Conservation (phyloP, 169 alveolate species). For the Eimeria sp. region DNA sequence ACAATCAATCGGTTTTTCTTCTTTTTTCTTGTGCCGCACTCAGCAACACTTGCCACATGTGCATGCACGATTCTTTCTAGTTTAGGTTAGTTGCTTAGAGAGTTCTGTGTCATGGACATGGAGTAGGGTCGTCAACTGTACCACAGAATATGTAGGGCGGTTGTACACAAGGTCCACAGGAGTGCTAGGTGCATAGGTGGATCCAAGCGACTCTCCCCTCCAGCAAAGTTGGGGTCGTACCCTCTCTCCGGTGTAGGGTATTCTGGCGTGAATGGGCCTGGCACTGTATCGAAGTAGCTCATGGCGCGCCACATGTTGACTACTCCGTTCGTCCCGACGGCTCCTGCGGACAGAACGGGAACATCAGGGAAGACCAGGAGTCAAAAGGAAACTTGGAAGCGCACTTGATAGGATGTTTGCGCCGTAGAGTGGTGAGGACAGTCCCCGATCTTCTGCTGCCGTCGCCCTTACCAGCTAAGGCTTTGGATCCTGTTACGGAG, state of each 20-base stretch:
- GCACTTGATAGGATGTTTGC: neutral
- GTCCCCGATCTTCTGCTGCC: neutral
- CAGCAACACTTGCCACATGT: neutral
- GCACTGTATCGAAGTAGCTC: conserved; percentile 72
- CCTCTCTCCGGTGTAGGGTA: conserved; percentile 63
- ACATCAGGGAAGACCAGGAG: neutral
- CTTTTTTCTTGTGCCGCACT: conserved; percentile 23
- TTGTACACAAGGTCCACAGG: neutral
- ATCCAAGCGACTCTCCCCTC: neutral
- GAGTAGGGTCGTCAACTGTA: neutral
- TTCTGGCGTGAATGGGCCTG: conserved; percentile 64
- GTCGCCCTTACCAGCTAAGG: conserved; percentile 44
- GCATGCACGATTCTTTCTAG: neutral
- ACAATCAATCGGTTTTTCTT: conserved; percentile 22
- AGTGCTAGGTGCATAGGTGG: neutral
- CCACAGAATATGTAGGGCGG: neutral
- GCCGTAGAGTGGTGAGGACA: neutral
- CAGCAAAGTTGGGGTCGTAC: conserved; percentile 49
- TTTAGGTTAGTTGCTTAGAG: neutral
- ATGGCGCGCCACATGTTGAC: conserved; percentile 77
- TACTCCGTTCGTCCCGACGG: conserved; percentile 69
- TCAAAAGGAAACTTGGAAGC: neutral
- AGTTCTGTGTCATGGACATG: neutral
- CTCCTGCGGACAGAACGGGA: conserved; percentile 46
- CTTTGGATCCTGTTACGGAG: conserved; percentile 78